These are phyloP conservation scores for Backusella macrospora DNA, from an alignment of 192 early-diverging fungal species.

Conservation along the genomic window DNA sequence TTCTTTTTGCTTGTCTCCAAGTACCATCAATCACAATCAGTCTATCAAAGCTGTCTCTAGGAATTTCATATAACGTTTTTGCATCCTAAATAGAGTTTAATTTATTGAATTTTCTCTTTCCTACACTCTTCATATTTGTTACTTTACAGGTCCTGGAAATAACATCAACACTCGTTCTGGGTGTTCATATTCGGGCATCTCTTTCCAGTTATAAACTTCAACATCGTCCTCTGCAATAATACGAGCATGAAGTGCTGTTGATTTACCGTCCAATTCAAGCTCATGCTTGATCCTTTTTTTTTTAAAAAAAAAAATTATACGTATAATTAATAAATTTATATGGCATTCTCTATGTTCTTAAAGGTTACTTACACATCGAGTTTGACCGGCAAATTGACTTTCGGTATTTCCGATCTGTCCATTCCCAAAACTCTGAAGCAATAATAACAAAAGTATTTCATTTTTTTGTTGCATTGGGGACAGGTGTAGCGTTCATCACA, in stretches of 20 bases:
- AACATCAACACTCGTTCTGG: constrained; percentile 73
- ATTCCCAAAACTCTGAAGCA: constrained; percentile 62
- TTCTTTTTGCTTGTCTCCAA: constrained; percentile 82
- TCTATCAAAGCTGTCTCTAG: constrained; percentile 66
- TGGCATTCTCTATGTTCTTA: neutral
- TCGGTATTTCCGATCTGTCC: constrained; percentile 54
- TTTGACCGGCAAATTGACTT: constrained; percentile 68
- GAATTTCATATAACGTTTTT: constrained; percentile 67
- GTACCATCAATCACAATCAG: constrained; percentile 95
- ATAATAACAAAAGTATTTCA: constrained; percentile 74
- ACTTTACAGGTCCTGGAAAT: constrained; percentile 79
- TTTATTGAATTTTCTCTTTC: neutral
- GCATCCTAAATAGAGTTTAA: constrained; percentile 55
- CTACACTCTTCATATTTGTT: neutral
- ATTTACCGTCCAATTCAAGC: constrained; percentile 80
- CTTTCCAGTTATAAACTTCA: constrained; percentile 57
- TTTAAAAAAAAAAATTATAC: too few relatives aligned
- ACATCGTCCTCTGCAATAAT: constrained; percentile 74
- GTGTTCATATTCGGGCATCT: constrained; percentile 60
- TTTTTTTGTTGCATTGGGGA: constrained; percentile 61
- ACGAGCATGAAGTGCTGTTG: constrained; percentile 85
- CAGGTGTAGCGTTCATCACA: constrained; percentile 41
- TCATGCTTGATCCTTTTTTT: constrained; percentile 72
- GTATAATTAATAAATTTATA: too few relatives aligned
- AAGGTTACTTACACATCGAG: constrained; percentile 65